Conservation (phyloP, 179 eudicot genomes). For the Vitellaria paradoxa region DNA sequence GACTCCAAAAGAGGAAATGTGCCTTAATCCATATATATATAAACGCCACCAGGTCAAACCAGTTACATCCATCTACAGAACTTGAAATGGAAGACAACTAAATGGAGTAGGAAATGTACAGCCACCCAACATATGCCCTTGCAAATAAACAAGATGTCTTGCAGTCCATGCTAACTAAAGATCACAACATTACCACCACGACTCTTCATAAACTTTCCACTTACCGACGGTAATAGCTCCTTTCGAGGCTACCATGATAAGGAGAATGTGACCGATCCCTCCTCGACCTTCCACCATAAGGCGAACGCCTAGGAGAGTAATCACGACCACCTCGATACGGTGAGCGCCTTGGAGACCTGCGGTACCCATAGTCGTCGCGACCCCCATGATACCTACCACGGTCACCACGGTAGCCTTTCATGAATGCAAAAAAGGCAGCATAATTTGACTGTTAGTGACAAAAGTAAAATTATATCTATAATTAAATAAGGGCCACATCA, state of each 20-base stretch:
- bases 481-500: not conserved
- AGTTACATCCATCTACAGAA: not conserved
- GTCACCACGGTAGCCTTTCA: conserved; percentile 61
- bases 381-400: conserved; percentile 78
- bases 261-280: conserved; percentile 56
- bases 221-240: conserved; percentile 15
- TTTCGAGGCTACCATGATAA: conserved; percentile 5
- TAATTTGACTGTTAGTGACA: not conserved
- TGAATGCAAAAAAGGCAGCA: not conserved
- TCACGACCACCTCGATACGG: conserved; percentile 75
- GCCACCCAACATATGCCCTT: not conserved
- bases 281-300: conserved; percentile 70
- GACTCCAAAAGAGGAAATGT: not conserved
- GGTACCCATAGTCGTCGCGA: conserved; percentile 77
- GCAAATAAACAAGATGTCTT: not conserved
- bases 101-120: not conserved
- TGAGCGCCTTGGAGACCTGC: conserved; percentile 89
- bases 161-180: not conserved
- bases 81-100: not conserved
- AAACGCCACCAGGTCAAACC: not conserved
- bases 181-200: not conserved
- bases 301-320: conserved; percentile 60
- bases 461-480: not conserved
- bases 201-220: not conserved
- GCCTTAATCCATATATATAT: not conserved